phyloP scores from a whole-genome alignment of 2,329 filamentous ascomycete genomes.

The Cytospora chrysosperma region DNA sequence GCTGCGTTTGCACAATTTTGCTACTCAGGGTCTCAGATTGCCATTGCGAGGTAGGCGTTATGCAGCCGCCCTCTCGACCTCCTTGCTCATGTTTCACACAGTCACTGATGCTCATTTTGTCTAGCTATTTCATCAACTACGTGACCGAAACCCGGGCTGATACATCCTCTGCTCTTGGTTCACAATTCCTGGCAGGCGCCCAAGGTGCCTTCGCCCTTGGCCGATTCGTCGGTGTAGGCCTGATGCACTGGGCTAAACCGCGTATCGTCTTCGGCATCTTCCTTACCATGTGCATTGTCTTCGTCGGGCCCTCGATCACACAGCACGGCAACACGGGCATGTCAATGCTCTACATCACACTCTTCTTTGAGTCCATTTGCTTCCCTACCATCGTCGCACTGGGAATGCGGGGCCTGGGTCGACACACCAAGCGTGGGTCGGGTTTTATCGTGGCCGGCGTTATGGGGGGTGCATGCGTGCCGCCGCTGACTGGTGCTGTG shows the following conservation, averaged over 20 bases:
- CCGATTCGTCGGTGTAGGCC: slow-evolving; percentile 63
- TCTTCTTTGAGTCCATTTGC: slow-evolving; percentile 79
- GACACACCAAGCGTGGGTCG: slow-evolving; percentile 74
- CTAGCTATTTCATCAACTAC: slow-evolving; percentile 71
- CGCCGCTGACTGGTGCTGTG: slow-evolving; percentile 67
- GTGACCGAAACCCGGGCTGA: slow-evolving; percentile 57
- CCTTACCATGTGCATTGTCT: slow-evolving; percentile 63
- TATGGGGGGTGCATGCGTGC: slow-evolving; percentile 70
- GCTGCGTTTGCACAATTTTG: slow-evolving; percentile 75
- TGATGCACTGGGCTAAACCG: slow-evolving; percentile 68
- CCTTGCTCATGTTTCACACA: slow-evolving; percentile 5
- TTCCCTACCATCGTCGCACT: slow-evolving; percentile 81
- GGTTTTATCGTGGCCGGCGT: slow-evolving; percentile 72
- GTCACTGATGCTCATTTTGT: neutral
- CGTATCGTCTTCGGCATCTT: slow-evolving; percentile 68
- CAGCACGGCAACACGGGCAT: slow-evolving; percentile 48
- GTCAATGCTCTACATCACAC: slow-evolving; percentile 64
- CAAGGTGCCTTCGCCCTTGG: slow-evolving; percentile 72
- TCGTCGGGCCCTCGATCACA: slow-evolving; percentile 51
- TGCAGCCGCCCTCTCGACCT: neutral
- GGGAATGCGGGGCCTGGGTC: slow-evolving; percentile 71
- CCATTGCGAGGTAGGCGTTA: slow-evolving; percentile 46
- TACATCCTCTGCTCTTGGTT: slow-evolving; percentile 51
- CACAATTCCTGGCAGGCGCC: slow-evolving; percentile 71
- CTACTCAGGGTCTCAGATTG: slow-evolving; percentile 72